Evolutionary conservation across 495 filamentous ascomycete species (phyloP).

Genomic region (Penicillium cinerascens): DNA sequence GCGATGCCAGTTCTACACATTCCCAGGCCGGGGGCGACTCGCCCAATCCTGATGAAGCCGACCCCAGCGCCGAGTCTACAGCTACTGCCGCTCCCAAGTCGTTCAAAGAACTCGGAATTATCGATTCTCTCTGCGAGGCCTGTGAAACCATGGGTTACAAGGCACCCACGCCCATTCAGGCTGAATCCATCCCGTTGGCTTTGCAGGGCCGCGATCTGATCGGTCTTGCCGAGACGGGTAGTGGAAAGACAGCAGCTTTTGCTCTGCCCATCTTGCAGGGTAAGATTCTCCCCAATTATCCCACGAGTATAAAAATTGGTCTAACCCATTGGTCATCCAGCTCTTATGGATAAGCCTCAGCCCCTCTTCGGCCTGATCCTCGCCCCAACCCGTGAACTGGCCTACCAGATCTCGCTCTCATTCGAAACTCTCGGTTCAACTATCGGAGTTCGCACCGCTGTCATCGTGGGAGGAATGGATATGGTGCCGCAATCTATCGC

Average conservation of each 20-base stretch:
- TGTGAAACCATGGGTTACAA: constrained; percentile 80
- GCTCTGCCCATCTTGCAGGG: constrained; percentile 82
- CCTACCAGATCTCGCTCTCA: constrained; percentile 79
- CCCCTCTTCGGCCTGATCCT: constrained; percentile 76
- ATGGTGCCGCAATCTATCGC: constrained; percentile 88
- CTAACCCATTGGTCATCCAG: constrained; percentile 22
- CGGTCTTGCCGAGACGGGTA: constrained; percentile 89
- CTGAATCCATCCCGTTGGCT: constrained; percentile 73
- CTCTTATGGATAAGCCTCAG: constrained; percentile 77
- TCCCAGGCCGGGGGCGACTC: constrained; percentile 10
- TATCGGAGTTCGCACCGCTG: constrained; percentile 73
- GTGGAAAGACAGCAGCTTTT: constrained; percentile 92
- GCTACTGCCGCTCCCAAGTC: constrained; percentile 44
- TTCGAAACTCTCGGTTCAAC: constrained; percentile 81
- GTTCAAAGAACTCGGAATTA: constrained; percentile 84
- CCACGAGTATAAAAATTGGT: background rate
- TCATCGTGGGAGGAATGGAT: constrained; percentile 90
- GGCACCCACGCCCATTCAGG: constrained; percentile 75
- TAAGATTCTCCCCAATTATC: constrained; percentile 1
- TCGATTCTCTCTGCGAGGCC: constrained; percentile 82
- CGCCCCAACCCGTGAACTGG: constrained; percentile 88
- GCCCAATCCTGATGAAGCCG: constrained; percentile 8
- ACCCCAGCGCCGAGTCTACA: constrained; percentile 1
- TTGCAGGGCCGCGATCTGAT: constrained; percentile 82
- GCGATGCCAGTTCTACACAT: constrained; percentile 13